Conservation (phyloP, 1,139 yeast genomes). For the Eremothecium gossypii region DNA sequence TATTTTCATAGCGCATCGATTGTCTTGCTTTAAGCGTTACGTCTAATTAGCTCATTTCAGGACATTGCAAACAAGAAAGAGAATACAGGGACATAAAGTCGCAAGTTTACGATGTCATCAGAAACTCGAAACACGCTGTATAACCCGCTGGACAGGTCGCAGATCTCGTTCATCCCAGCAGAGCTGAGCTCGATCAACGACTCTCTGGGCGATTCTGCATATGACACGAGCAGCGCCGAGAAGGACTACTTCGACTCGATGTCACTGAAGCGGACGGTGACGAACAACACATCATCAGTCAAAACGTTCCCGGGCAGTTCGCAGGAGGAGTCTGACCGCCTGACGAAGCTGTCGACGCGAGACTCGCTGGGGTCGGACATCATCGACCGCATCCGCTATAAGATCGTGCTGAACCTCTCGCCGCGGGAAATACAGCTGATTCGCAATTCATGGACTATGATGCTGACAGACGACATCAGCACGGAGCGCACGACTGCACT, state of each 20-base stretch:
- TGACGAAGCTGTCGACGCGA: constrained; percentile 8
- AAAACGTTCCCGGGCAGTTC: neutral
- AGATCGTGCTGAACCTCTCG: constrained; percentile 29
- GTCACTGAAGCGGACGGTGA: constrained; percentile 2
- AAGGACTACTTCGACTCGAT: constrained; percentile 5
- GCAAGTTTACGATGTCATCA: neutral
- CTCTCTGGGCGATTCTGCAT: constrained; percentile 1
- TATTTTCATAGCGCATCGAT: no score
- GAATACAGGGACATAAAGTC: no score
- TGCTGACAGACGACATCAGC: constrained; percentile 26
- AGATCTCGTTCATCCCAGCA: constrained; percentile 17
- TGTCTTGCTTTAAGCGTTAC: no score
- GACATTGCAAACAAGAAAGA: no score
- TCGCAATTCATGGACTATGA: constrained; percentile 35
- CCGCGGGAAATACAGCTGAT: constrained; percentile 33
- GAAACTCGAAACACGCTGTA: constrained; percentile 6
- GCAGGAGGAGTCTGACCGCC: constrained; percentile 7
- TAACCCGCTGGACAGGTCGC: constrained; percentile 18
- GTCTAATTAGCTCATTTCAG: no score
- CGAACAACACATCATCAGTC: neutral
- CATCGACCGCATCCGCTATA: constrained; percentile 18
- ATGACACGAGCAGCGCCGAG: constrained; percentile 2
- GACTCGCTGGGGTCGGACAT: constrained; percentile 9
- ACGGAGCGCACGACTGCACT: constrained; percentile 9
- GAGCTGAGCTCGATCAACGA: constrained; percentile 12